phyloP scores from a whole-genome alignment of 768 basidiomycete species.

The Daedaleopsis sinensis region DNA sequence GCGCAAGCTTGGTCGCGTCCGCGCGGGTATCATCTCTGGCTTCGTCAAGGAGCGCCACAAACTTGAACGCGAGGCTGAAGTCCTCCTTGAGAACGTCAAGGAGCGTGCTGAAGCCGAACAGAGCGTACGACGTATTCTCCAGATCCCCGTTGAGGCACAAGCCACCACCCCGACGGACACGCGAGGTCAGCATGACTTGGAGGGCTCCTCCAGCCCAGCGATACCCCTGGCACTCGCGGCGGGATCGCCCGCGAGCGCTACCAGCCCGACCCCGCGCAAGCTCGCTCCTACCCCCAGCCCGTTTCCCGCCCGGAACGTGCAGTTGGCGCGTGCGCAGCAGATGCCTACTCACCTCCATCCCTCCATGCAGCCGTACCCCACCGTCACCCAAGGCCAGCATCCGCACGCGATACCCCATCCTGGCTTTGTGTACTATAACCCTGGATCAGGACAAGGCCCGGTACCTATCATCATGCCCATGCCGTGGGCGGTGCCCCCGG shows the following conservation, averaged over 20 bases:
- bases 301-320: conserved; percentile 6
- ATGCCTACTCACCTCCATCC: conserved; percentile 25
- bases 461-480: conserved; percentile 19
- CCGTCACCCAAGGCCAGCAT: conserved; percentile 2
- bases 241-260: background rate
- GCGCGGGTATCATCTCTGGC: conserved; percentile 59
- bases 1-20: conserved; percentile 65
- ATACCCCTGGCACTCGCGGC: conserved; percentile 6
- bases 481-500: conserved; percentile 10
- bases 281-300: conserved; percentile 17
- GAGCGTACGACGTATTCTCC: background rate
- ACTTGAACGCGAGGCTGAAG: background rate
- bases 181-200: background rate
- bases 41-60: conserved; percentile 37
- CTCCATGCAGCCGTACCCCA: conserved; percentile 13
- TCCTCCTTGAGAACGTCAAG: conserved; percentile 26
- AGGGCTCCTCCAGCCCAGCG: conserved; percentile 10
- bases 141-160: background rate
- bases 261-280: background rate
- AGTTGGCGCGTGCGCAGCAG: conserved; percentile 4
- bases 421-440: conserved; percentile 16
- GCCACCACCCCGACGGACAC: background rate
- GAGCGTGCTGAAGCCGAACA: background rate
- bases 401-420: conserved; percentile 7
- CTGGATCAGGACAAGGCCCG: conserved; percentile 5